phyloP scores from a whole-genome alignment of 805 yeast species.

The Monosporozyma unispora region DNA sequence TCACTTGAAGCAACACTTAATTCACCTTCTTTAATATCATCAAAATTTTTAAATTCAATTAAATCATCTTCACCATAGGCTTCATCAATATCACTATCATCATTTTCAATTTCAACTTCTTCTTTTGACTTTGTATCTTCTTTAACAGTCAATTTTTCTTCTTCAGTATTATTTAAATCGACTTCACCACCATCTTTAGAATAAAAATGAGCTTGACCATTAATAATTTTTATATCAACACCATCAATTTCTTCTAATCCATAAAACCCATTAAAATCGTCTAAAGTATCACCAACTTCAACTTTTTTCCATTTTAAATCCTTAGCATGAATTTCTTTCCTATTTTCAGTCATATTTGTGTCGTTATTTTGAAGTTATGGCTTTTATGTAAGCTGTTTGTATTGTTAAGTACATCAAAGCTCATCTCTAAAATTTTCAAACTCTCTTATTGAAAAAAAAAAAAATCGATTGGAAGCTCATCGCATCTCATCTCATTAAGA shows the following conservation, averaged over 20 bases:
- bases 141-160: constrained; percentile 7
- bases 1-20: constrained; percentile 19
- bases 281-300: constrained; percentile 72
- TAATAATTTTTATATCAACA: constrained; percentile 66
- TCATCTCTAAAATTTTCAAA: constrained; percentile 1
- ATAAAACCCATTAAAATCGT: constrained; percentile 82
- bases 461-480: constrained; percentile 7
- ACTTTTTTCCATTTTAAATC: constrained; percentile 71
- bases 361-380: neutral
- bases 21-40: constrained; percentile 27
- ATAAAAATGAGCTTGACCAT: constrained; percentile 56
- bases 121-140: constrained; percentile 12
- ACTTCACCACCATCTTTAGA: constrained; percentile 14
- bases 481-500: constrained; percentile 16
- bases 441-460: neutral
- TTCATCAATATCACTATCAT: constrained; percentile 13
- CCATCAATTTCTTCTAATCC: constrained; percentile 94
- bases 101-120: constrained; percentile 6
- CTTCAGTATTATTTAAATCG: constrained; percentile 6
- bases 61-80: constrained; percentile 11
- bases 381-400: neutral
- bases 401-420: neutral
- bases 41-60: constrained; percentile 26
- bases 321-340: constrained; percentile 33
- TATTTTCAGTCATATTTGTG: neutral